Evolutionary conservation across 2,329 filamentous ascomycete species (phyloP), one percentile per base, ranked within the genome.

Genomic region (Didymella pomorum): DNA sequence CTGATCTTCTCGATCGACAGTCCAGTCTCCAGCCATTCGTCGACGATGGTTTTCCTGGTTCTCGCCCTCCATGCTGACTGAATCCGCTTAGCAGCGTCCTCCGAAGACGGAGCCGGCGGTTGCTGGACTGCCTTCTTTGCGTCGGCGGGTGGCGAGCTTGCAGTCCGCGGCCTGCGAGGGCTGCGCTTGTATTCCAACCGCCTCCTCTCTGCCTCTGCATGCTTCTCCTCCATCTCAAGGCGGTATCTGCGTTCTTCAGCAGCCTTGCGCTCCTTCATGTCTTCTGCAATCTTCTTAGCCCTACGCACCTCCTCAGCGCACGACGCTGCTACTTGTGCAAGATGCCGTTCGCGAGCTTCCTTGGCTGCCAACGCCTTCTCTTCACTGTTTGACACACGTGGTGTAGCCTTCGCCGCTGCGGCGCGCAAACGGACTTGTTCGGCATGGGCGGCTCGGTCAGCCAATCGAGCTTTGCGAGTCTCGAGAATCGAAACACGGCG

Each of bases 231-330:
- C 83, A 93, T 92, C 73, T 93, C 89, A 49, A 85, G 78, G 62
- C 87, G 86, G 73, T 91, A 83, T 69, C 87, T 87, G 66, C 83
- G 83, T 56, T 90, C 84, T 63, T 93, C 89, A 56, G 88, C 87
- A 71, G 92, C 89, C 63, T 91, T 87, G 74, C 89, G 89, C 78
- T 91, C 89, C 77, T 92, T 93, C 81, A 91, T 92, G 57, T 85
- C 88, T 74, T 92, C 90, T 14, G 91, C 91, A n/a, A 93, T 84
- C 49, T 90, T 89, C 80, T 94, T 94, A 51, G 91, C 91, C 63
- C 90, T 85, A 72, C 90, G 88, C 16, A 95, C 91, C 73, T 95
- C 91, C 75, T 93, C 91, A 20, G 91, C 91, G 71, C 91, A 94
- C 60, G 87, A 84, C 47, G 91, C 89, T 4, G 91, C 90, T 42